phyloP scores from a whole-genome alignment of 768 basidiomycete species.

The Cystobasidium tubakii region DNA sequence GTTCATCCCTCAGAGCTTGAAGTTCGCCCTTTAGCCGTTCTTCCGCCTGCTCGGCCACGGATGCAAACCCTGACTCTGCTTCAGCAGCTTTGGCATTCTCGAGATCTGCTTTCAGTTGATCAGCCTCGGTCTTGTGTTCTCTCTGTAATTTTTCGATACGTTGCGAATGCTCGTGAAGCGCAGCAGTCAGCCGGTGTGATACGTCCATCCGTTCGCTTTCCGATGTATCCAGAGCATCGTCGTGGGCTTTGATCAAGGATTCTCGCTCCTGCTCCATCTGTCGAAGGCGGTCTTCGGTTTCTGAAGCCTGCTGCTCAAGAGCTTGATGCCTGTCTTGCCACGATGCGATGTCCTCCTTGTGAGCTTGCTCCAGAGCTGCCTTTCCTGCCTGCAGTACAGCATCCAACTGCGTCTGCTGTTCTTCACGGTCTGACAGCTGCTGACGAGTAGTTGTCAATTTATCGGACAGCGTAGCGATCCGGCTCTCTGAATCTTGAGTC shows the following conservation, averaged over 20 bases:
- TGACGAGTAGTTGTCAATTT: background rate
- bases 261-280: slow-evolving; percentile 4
- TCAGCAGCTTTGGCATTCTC: background rate
- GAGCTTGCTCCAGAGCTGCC: background rate
- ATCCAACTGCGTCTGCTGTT: background rate
- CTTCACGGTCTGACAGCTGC: background rate
- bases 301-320: background rate
- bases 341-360: background rate
- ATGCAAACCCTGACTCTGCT: background rate
- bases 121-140: background rate
- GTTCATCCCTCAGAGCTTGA: background rate
- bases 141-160: slow-evolving; percentile 14
- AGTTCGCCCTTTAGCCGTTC: background rate
- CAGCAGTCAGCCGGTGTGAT: slow-evolving; percentile 19
- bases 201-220: slow-evolving; percentile 33
- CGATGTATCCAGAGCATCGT: slow-evolving; percentile 13
- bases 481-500: background rate
- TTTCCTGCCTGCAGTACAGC: background rate
- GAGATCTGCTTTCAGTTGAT: background rate
- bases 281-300: background rate
- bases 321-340: background rate
- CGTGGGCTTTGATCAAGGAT: background rate
- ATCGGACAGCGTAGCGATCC: background rate
- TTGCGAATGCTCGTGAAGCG: slow-evolving; percentile 25
- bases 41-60: background rate